Evolutionary conservation across 192 early-diverging fungal species (phyloP), one percentile per base, ranked within the genome.

Genomic region (Lobosporangium transversale): DNA sequence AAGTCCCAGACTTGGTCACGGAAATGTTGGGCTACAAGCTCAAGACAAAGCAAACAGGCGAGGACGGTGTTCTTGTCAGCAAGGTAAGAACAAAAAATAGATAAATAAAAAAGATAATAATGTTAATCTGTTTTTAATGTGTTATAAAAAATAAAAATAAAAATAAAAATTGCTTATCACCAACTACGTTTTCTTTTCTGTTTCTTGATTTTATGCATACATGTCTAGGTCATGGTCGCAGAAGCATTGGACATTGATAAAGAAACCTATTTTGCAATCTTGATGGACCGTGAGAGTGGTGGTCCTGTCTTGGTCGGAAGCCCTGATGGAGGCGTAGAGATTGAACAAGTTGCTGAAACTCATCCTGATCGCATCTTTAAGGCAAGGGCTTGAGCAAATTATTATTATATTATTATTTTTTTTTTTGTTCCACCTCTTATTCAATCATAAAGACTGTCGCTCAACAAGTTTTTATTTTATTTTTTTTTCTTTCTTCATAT

Each of bases 1-100:
- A 66, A 26, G 70, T 74, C 0, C 55, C 70, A n/a, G 40, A 57
- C n/a, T 11, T 74, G 24, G 70, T 74, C 6, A 32, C 56, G 18
- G 56, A 74, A 27, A 74, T 74, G 70, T 49, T 74, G 33, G 70
- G 70, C 2, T 74, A 74, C 30, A 74, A 66, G 21, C 70, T 74
- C 37, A 74, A 74, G 32, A 74, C 70, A 15, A 65, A 66, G 21
- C 62, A 66, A 40, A 74, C 70, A 10, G 2, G 49, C 11, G 70
- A 58, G 31, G 70, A 74, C 37, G 70, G 70, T 4, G 62, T 74
- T 11, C 40, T 74, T 54, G 70, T 74, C 62, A 65, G 29, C 26
- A 74, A 74, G 57, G 66, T 68, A 56, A 32, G 7, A 48, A n/a
- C n/a, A n/a, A n/a, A n/a, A n/a, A n/a, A n/a, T n/a, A n/a, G n/a